Conservation (phyloP, 305 asterid species). For the Stenogyne calaminthoides region DNA sequence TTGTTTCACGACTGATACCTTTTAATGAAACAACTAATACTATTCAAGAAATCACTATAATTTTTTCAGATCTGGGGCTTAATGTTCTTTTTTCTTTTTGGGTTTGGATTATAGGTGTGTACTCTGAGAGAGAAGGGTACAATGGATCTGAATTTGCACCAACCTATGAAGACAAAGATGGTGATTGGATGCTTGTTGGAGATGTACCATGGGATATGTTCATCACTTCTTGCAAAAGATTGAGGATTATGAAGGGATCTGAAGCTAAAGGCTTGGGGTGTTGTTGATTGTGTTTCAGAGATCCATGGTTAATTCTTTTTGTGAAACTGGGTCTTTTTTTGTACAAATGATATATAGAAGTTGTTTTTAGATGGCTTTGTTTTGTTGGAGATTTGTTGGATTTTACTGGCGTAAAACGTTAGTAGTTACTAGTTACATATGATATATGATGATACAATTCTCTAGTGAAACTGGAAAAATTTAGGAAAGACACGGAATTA, state of each 20-base stretch:
- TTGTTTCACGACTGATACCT: not conserved
- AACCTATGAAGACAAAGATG: constrained; percentile 76
- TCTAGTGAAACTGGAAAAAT: too few relatives aligned
- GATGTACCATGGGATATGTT: constrained; percentile 89
- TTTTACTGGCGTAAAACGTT: not conserved
- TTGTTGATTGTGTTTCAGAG: not conserved
- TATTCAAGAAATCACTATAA: not conserved
- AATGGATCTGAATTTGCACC: constrained; percentile 61
- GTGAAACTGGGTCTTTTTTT: not conserved
- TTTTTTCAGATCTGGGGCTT: not conserved
- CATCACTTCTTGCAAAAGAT: constrained; percentile 56
- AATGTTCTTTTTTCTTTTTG: not conserved
- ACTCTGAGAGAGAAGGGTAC: constrained; percentile 68
- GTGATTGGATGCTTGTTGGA: constrained; percentile 83
- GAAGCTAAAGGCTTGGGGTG: constrained; percentile 62
- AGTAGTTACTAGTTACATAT: too few relatives aligned
- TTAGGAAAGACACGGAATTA: not conserved
- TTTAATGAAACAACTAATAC: too few relatives aligned
- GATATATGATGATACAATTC: not conserved
- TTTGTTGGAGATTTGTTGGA: constrained; percentile 22
- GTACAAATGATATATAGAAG: constrained; percentile 34
- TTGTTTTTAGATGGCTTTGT: not conserved
- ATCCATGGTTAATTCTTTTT: not conserved
- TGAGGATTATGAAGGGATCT: constrained; percentile 67
- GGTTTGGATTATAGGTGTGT: constrained; percentile 37